Conservation (phyloP, 371 early-diverging fungal genomes). For the Circinella umbellata region DNA sequence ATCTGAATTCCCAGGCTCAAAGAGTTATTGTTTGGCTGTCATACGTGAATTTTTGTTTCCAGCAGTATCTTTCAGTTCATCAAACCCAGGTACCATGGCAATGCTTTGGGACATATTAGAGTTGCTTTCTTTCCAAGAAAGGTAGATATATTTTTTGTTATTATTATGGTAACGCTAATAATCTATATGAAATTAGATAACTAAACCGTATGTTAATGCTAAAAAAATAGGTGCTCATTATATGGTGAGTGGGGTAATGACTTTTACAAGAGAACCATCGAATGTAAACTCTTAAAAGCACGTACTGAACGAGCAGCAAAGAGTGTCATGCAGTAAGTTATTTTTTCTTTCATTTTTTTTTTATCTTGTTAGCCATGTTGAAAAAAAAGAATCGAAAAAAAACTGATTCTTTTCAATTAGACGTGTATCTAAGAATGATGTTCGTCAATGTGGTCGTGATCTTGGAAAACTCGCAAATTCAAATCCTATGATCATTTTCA, state of each 20-base stretch:
- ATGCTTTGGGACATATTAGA: conserved; percentile 82
- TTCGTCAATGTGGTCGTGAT: conserved; percentile 80
- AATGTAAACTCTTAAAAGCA: conserved; percentile 52
- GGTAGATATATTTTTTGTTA: conserved; percentile 35
- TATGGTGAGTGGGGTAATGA: conserved; percentile 85
- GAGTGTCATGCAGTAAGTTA: conserved; percentile 63
- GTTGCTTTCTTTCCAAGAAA: conserved; percentile 63
- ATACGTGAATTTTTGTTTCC: conserved; percentile 76
- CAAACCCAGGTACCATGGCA: conserved; percentile 75
- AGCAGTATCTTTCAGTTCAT: conserved; percentile 66
- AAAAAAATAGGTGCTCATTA: conserved; percentile 47
- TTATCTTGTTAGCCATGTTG: background rate
- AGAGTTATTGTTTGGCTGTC: conserved; percentile 63
- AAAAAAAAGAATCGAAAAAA: background rate
- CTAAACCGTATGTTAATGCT: background rate
- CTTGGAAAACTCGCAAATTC: conserved; percentile 83
- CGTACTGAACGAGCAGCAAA: conserved; percentile 30
- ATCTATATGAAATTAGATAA: background rate
- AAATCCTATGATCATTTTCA: conserved; percentile 83
- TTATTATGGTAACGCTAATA: background rate
- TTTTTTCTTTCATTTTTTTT: background rate
- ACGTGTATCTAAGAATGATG: conserved; percentile 82
- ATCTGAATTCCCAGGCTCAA: conserved; percentile 25
- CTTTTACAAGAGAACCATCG: conserved; percentile 56
- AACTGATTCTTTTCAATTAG: conserved; percentile 14